Evolutionary conservation across 2,329 filamentous ascomycete genomes (phyloP), one percentile per base, ranked within the genome.

Genomic region (Aspergillus unguis): DNA sequence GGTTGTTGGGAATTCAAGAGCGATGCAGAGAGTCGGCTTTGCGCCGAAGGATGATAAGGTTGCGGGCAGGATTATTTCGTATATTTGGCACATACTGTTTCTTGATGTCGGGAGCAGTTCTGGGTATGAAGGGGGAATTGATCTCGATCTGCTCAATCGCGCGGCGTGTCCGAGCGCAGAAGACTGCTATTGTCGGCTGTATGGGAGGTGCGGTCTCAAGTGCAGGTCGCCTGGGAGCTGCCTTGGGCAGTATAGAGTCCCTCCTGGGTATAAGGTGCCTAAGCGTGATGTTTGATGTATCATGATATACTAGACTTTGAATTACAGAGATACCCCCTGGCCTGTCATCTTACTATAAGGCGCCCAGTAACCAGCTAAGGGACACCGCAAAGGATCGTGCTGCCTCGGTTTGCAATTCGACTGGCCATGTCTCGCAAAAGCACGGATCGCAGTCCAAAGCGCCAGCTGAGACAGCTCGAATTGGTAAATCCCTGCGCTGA

Each of bases 31-130:
- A n/a, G 52, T 45, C 3, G 59, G 62, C 11, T 64, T 66, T 23
- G 73, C 75, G 27, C 74, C 72, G 6, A 52, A 53, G 2, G 75
- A 77, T 60, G 76, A 78, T 48, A 62, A 65, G 3, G 67, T 75
- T 3, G 69, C 73, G 9, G 74, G 77, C 0, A 65, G 77, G n/a
- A 74, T 79, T 23, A 26, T 79, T 54, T 77, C 74, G 4, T 79
- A 79, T 54, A 40, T 79, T 6, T 79, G 77, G 77, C 77, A 79
- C 55, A 73, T 79, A 41, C 48, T 79, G 25, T 79, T 79, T 56
- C 57, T 77, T 29, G 60, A 63, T 23, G 58, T 55, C n/a, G 35
- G 54, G 11, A 54, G 55, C 25, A 26, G 53, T 37, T 8, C 48
- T 10, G 49, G 36, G 7, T 47, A 45, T 6, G 33, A 61, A 29